Evolutionary conservation across 1,139 yeast genomes (phyloP), one percentile per base, ranked within the genome.

Genomic region (Blastobotrys apis): DNA sequence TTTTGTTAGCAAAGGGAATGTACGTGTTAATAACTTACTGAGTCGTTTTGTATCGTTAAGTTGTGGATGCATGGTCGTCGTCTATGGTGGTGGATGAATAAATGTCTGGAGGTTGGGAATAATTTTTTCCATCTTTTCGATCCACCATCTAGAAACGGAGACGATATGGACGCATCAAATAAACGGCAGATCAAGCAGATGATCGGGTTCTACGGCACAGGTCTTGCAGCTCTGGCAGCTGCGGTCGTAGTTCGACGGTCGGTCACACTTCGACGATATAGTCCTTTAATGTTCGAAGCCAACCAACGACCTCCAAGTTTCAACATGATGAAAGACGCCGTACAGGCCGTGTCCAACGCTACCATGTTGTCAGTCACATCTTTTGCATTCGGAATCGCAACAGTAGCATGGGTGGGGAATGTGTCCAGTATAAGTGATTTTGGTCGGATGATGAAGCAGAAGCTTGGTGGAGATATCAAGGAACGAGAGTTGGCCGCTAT

Each of bases 221-320:
- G 95, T 0, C 74, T 83, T 2, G 67, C 80, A 22, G 81, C 96
- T 0, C 73, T 88, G 42, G 67, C 81, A 43, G 79, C 90, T 8
- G 79, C 92, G 22, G 70, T 94, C 53, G 64, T 84, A 36, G 90
- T 94, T 13, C 78, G 81, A 63, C 74, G 84, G 58, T 82, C 94
- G 16, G 81, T 92, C 1, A 70, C 81, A 26, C 68, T 82, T 17
- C 73, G 95, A 54, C 81, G 83, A 63, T 87, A 81, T 55, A 65
- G 81, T 2, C 97, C 97, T 5, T 75, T 77, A 21, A 72, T 81
- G 55, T 90, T 86, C 63, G 88, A 86, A 57, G 88, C 92, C 12
- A 90, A 90, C 64, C 92, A 88, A 58, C 75, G 79, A 39, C 94
- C 94, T 1, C 96, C 96, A 2, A 74, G 81, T 38, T 84, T 83